Evolutionary conservation across 2,329 filamentous ascomycete genomes (phyloP), one percentile per base, ranked within the genome.

Genomic region (Fusarium incarnatum): DNA sequence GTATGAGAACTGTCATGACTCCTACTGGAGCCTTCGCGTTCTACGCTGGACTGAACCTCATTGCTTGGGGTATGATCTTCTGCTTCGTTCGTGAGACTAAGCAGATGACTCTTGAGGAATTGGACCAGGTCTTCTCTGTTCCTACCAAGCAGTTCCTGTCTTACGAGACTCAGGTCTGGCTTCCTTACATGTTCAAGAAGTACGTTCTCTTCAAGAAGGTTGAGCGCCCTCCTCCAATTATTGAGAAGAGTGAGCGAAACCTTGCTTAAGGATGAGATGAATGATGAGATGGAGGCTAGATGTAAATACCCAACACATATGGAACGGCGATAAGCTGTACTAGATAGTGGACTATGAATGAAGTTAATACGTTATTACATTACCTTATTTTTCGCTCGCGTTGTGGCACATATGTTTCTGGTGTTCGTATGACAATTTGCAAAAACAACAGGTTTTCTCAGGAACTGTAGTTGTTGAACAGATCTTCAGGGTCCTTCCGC

Each of bases 11-110:
- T 8, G 63, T 67, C 75, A 77, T 87, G 42, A 68, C 73, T 9
- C 64, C 78, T 1, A 73, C 79, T 3, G 82, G 83, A 10, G 80
- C 81, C 0, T 83, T 83, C 66, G 82, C 83, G 8, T 80, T 86
- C 50, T 89, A 89, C 60, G 87, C 87, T 0, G 86, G 83, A 1
- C 83, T 88, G 60, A 89, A 89, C 68, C 72, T 86, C 0, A 73
- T 86, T 3, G 86, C 86, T 2, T 83, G 88, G 52, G 54, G 85
- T 55, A 83, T 88, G 79, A 87, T 89, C 60, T 87, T 88, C 70
- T 77, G 79, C 68, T 77, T 75, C 59, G 79, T 80, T 4, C 78
- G 78, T 1, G 87, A 89, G 75, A 89, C 87, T 1, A 89, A 88
- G 79, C 85, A 84, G 72, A 80, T 81, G 54, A 83, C 82, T 0